phyloP scores from a whole-genome alignment of 2,329 filamentous ascomycete genomes.

The Septoria linicola region DNA sequence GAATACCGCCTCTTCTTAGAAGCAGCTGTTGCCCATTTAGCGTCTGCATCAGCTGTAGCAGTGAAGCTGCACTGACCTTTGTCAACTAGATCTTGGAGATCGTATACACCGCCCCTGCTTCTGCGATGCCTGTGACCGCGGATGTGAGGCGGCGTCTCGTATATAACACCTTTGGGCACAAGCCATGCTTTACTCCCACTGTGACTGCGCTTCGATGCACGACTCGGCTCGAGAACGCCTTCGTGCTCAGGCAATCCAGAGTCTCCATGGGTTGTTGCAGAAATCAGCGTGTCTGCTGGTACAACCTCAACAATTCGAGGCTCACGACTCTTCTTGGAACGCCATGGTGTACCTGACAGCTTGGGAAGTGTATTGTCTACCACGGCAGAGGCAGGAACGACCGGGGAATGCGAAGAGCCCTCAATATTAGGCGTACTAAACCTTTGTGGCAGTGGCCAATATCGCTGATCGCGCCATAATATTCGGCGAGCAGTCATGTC shows the following conservation, averaged over 20 bases:
- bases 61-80: slow-evolving; percentile 7
- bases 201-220: neutral
- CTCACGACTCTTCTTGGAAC: slow-evolving; percentile 8
- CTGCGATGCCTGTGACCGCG: slow-evolving; percentile 8
- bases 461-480: slow-evolving; percentile 16
- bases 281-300: slow-evolving; percentile 6
- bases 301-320: slow-evolving; percentile 12
- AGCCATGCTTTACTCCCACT: neutral
- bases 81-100: slow-evolving; percentile 18
- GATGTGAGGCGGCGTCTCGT: slow-evolving; percentile 7
- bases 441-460: slow-evolving; percentile 19
- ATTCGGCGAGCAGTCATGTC: slow-evolving; percentile 16
- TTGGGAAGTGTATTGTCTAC: neutral
- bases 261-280: neutral
- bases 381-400: neutral
- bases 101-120: slow-evolving; percentile 12
- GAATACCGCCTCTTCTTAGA: slow-evolving; percentile 11
- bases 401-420: slow-evolving; percentile 2
- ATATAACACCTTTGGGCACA: slow-evolving; percentile 9
- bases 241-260: slow-evolving; percentile 7
- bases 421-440: slow-evolving; percentile 10
- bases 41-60: neutral
- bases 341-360: neutral
- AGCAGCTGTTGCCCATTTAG: neutral
- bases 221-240: neutral